Percentiles rank a stretch among this genome's conserved stretches.
Evolutionary conservation across 2,329 filamentous ascomycete genomes (phyloP).

Genomic region (Botrytis deweyae): DNA sequence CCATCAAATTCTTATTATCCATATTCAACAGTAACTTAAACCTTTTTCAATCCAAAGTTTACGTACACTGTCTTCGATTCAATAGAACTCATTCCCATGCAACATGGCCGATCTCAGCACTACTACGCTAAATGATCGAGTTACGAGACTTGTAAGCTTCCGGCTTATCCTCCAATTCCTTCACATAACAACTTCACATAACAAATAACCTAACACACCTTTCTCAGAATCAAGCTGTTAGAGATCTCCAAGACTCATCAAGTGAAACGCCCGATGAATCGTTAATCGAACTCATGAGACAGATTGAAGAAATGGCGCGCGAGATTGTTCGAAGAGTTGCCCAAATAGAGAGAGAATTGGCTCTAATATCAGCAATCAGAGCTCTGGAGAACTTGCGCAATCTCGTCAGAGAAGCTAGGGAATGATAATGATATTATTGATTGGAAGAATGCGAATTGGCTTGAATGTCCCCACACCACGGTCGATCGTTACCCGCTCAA

Average conservation of each 20-base stretch:
- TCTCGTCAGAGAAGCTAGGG: neutral
- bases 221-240: neutral
- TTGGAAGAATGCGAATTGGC: neutral
- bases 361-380: neutral
- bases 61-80: too few relatives aligned
- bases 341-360: neutral
- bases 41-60: too few relatives aligned
- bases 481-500: neutral
- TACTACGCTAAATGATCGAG: neutral
- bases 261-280: neutral
- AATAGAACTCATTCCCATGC: neutral
- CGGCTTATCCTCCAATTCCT: rapidly evolving
- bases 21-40: neutral
- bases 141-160: neutral
- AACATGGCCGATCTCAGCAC: neutral
- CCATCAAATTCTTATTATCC: neutral
- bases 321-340: neutral
- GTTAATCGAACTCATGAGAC: neutral
- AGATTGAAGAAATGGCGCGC: neutral
- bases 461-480: neutral
- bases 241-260: neutral
- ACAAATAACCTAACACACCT: neutral
- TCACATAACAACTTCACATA: neutral
- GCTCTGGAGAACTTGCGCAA: neutral
- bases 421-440: neutral